Evolutionary conservation across 148 eudicot species (phyloP), one percentile per base, ranked within the genome.

Genomic region (Vaccinium myrtillus): DNA sequence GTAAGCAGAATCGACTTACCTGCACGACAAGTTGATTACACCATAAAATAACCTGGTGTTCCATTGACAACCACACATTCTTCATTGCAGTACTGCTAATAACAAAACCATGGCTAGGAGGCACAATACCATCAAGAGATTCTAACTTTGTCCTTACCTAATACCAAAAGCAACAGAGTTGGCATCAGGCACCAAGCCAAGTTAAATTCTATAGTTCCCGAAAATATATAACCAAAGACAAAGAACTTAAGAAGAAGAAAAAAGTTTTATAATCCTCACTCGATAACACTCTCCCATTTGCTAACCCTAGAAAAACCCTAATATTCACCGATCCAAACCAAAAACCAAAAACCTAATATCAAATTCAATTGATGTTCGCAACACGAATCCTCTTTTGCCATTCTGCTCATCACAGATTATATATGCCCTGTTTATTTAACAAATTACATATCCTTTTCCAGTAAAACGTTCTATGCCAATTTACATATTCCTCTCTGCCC

Each of bases 21-120:
- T 97, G 99, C 77, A 90, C 94, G 85, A 91, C 94, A 51, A 95
- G 91, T 87, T 97, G 98, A 88, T 97, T 97, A 86, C 99, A 97
- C 99, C 99, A 97, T 49, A 97, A 85, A 82, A 95, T 97, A 87
- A 90, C 92, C 87, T 97, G 98, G 88, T 97, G 99, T 85, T 95
- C 99, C 98, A 97, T 97, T 80, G 99, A 94, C 90, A 94, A 86
- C 99, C 99, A 97, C 27, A 94, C 98, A 91, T 94, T 97, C 88
- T 90, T 93, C 94, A 97, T 92, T 82, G 92, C 92, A 32, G 91
- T 91, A 86, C 93, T 95, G 90, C 98, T 94, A 83, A 95, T 91
- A 91, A 90, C 86, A 85, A 97, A 94, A 43, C 98, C 98, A 87
- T 95, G 93, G 86, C 94, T 92, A 80, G 90, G 90, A 87, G 98